Conservation (phyloP, 2,329 filamentous ascomycete genomes). For the Atkinsonella hypoxylon region DNA sequence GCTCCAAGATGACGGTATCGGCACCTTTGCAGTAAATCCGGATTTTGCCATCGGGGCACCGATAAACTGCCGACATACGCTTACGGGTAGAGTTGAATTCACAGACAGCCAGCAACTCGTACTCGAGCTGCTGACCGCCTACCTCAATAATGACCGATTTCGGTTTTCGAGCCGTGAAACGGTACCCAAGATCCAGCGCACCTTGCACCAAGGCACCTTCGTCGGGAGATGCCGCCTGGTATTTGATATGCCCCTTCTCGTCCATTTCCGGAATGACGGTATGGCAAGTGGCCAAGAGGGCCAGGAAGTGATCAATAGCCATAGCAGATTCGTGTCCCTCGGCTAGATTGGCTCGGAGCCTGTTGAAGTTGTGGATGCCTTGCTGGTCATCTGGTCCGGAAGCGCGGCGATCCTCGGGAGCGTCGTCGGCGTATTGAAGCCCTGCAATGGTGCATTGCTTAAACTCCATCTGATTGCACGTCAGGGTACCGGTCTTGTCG, state of each 20-base stretch:
- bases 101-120: constrained; percentile 89
- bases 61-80: constrained; percentile 94
- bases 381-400: constrained; percentile 73
- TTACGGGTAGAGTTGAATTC: constrained; percentile 95
- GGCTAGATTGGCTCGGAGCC: constrained; percentile 56
- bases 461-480: constrained; percentile 99
- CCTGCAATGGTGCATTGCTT: constrained; percentile 88
- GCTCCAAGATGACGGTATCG: constrained; percentile 93
- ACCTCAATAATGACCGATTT: constrained; percentile 75
- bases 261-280: constrained; percentile 90
- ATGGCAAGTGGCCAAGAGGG: constrained; percentile 80
- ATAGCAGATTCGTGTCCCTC: constrained; percentile 36
- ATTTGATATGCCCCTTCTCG: constrained; percentile 79
- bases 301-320: constrained; percentile 67
- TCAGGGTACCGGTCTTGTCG: constrained; percentile 93
- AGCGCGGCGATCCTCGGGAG: constrained; percentile 80
- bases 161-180: constrained; percentile 83
- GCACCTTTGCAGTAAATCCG: constrained; percentile 92
- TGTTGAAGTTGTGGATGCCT: constrained; percentile 72
- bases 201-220: constrained; percentile 95
- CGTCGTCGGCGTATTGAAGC: constrained; percentile 84
- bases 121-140: constrained; percentile 62
- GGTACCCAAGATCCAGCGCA: constrained; percentile 74
- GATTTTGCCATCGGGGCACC: constrained; percentile 91
- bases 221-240: constrained; percentile 94